A percentile compares a stretch with the other conserved stretches of the same genome.
phyloP scores from a whole-genome alignment of 1,284 basidiomycete genomes.

The Tilletiaria anomala region DNA sequence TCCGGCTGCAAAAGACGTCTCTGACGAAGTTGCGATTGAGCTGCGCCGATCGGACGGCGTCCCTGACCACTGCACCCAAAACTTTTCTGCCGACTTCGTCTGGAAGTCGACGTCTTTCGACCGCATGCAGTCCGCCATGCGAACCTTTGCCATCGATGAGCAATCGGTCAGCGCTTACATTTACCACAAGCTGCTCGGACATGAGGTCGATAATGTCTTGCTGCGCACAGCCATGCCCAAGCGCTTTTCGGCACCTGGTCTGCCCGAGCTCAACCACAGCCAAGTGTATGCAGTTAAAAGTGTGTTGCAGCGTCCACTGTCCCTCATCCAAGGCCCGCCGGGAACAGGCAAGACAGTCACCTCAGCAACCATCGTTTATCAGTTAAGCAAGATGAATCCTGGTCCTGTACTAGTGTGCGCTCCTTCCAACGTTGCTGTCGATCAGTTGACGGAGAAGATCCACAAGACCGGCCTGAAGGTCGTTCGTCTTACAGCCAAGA shows the following conservation, averaged over 20 bases:
- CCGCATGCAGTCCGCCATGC: constrained; percentile 98
- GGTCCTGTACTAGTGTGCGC: constrained; percentile 98
- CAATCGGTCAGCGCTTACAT: constrained; percentile 98
- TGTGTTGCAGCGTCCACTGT: constrained; percentile 94
- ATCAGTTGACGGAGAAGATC: constrained; percentile 97
- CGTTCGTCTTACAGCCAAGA: constrained; percentile 92
- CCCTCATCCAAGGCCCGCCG: constrained; percentile 84
- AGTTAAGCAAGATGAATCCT: constrained; percentile 97
- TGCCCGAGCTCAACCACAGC: constrained; percentile 90
- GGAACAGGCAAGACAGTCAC: constrained; percentile 99
- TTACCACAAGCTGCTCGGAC: constrained; percentile 93
- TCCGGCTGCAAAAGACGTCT: constrained; percentile 55
- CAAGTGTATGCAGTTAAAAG: constrained; percentile 99
- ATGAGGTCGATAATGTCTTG: constrained; percentile 80
- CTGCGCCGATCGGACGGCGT: constrained; percentile 81
- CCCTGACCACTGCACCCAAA: constrained; percentile 81
- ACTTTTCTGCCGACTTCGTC: constrained; percentile 91
- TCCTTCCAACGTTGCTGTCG: constrained; percentile 97
- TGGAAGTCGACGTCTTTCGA: constrained; percentile 99
- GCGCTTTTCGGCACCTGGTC: constrained; percentile 83
- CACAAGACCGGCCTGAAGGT: constrained; percentile 93
- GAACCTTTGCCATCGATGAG: constrained; percentile 96
- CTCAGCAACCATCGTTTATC: constrained; percentile 97
- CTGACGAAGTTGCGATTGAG: constrained; percentile 93
- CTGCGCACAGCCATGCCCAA: constrained; percentile 80